Evolutionary conservation across 2,329 filamentous ascomycete genomes (phyloP), one percentile per base, ranked within the genome.

Genomic region (Juglanconis sp.): DNA sequence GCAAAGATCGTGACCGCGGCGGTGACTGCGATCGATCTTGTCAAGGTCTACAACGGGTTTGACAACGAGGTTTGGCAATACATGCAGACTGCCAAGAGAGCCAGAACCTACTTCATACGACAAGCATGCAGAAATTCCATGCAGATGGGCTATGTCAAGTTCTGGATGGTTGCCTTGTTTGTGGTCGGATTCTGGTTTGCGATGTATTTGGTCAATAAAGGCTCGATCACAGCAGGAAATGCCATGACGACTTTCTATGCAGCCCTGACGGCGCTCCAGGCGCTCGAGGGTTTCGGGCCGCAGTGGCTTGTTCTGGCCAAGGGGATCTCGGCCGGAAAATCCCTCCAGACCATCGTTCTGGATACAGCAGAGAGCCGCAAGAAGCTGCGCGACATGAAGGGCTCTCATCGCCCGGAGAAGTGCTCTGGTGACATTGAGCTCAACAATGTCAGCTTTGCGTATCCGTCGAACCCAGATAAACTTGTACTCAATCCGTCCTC

Each of bases 151-250:
- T 83, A 89, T 52, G 81, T 91, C 55, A 87, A 88, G 51, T 84
- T 96, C 65, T 87, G 92, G 77, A 87, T 89, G 35, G 82, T 92
- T 3, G 81, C 80, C 1, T 87, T 97, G 71, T 97, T 98, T 65
- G 88, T 96, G 0, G 83, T 92, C 60, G 93, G 92, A 0, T 97
- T 98, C 69, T 96, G 91, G 85, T 96, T 93, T 67, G 93, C 92
- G 0, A 83, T 88, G 34, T 77, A 84, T 1, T 80, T 96, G 1
- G 86, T 95, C 9, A 77, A 80, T 9, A 74, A 81, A 1, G 86
- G 85, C 1, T 72, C 79, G 1, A 75, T 85, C 11, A 79, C 77
- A 10, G 77, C 91, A 0, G 90, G 88, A 0, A 79, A 88, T 58
- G 84, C 96, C 3, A 73, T 97, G 49, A 95, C 91, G 0, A 90